Conservation (phyloP, 148 eudicot species). For the Chenopodium quinoa region DNA sequence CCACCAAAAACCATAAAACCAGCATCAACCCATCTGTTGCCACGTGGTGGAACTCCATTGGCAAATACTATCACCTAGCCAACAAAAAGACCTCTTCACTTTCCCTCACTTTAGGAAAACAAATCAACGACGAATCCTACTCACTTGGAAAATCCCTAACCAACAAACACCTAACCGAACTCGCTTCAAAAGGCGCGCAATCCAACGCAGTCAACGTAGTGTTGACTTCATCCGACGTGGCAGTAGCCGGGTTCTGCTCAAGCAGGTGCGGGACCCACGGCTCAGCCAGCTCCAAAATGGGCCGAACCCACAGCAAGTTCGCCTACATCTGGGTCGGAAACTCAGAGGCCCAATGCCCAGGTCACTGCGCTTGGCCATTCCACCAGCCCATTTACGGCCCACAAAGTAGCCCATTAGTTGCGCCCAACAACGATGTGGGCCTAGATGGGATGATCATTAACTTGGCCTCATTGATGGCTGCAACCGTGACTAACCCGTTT, state of each 20-base stretch:
- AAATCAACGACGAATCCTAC: conserved; percentile 30
- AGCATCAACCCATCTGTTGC: conserved; percentile 30
- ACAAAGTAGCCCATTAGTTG: conserved; percentile 51
- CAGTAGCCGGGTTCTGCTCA: conserved; percentile 40
- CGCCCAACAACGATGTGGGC: conserved; percentile 68
- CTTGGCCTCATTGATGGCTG: conserved; percentile 57
- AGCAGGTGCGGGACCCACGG: conserved; percentile 55
- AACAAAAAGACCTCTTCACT: conserved; percentile 21
- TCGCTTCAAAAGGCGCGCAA: conserved; percentile 33
- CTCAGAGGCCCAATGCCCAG: conserved; percentile 59
- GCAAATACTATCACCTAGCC: conserved; percentile 33
- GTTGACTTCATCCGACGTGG: conserved; percentile 50
- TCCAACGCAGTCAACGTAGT: conserved; percentile 38
- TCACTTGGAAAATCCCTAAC: conserved; percentile 35
- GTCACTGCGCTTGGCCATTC: conserved; percentile 77
- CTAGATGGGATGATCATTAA: conserved; percentile 65
- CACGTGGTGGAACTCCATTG: conserved; percentile 43
- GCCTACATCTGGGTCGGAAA: conserved; percentile 68
- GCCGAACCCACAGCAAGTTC: conserved; percentile 1
- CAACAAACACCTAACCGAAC: conserved; percentile 15
- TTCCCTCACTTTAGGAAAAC: conserved; percentile 27
- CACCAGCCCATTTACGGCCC: conserved; percentile 75
- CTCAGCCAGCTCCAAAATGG: conserved; percentile 13
- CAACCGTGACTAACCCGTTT: conserved; percentile 67
- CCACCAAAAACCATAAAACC: conserved; percentile 1